These are phyloP conservation scores for Jimgerdemannia flammicorona DNA, from an alignment of 192 early-diverging fungal species.

Conservation along the genomic window DNA sequence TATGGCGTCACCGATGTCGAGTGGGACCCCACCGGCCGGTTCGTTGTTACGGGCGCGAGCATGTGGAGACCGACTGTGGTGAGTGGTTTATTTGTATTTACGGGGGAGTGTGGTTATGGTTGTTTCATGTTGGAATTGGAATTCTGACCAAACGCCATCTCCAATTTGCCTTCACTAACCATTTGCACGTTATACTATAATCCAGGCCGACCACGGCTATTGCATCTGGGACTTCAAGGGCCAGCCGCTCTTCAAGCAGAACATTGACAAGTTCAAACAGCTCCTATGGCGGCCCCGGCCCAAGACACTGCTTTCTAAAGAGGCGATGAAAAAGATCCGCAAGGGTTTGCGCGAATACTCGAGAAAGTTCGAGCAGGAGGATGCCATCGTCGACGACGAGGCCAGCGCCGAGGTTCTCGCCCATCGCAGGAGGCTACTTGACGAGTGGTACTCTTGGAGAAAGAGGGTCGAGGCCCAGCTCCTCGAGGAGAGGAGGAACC, in stretches of 20 bases:
- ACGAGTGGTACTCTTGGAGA: constrained; percentile 87
- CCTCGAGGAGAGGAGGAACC: constrained; percentile 48
- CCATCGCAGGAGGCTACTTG: constrained; percentile 67
- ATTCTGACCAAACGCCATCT: no score
- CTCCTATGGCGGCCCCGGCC: constrained; percentile 96
- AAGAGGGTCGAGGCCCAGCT: constrained; percentile 58
- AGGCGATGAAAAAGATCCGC: constrained; percentile 80
- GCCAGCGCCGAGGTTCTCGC: constrained; percentile 73
- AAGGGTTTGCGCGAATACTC: constrained; percentile 92
- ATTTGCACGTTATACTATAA: background rate
- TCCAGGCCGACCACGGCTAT: constrained; percentile 81
- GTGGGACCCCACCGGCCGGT: constrained; percentile 99
- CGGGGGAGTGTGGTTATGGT: no score
- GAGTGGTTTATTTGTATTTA: constrained; percentile 9
- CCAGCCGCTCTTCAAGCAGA: constrained; percentile 67
- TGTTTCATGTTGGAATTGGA: no score
- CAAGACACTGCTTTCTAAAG: constrained; percentile 67
- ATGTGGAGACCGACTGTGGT: constrained; percentile 74
- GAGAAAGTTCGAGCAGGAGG: constrained; percentile 86
- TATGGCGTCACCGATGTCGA: constrained; percentile 94
- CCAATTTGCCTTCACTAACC: constrained; percentile 4
- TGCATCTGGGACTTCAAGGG: constrained; percentile 92
- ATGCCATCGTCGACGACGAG: constrained; percentile 67
- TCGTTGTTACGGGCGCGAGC: constrained; percentile 79
- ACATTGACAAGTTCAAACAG: constrained; percentile 86